phyloP scores from a whole-genome alignment of 495 filamentous ascomycete genomes.

The Chlorociboria aeruginascens region DNA sequence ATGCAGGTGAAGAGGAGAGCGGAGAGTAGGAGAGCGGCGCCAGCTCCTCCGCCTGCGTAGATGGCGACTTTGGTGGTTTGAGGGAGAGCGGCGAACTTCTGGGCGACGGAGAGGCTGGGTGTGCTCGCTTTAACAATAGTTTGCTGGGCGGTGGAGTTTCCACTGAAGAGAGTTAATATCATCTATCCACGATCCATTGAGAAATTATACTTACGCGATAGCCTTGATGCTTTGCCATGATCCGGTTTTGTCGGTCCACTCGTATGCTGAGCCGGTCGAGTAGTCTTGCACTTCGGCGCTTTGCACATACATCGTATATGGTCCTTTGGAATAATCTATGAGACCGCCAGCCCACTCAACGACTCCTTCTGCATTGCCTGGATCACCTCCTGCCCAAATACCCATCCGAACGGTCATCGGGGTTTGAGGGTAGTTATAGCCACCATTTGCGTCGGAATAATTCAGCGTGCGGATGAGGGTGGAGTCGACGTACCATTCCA shows the following conservation, averaged over 20 bases:
- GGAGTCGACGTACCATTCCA: constrained; percentile 68
- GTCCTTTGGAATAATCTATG: constrained; percentile 56
- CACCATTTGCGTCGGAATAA: constrained; percentile 49
- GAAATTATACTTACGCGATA: constrained; percentile 34
- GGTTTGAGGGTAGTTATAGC: constrained; percentile 66
- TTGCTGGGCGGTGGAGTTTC: constrained; percentile 48
- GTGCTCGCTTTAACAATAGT: constrained; percentile 19
- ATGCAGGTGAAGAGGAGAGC: constrained; percentile 49
- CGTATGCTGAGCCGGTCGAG: constrained; percentile 54
- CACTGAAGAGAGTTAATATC: constrained; percentile 26
- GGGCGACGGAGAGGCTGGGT: constrained; percentile 26
- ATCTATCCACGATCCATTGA: neutral
- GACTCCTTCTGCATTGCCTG: constrained; percentile 38
- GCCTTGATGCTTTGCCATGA: constrained; percentile 61
- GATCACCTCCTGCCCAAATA: constrained; percentile 79
- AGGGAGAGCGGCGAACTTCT: constrained; percentile 48
- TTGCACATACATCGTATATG: constrained; percentile 69
- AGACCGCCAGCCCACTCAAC: constrained; percentile 70
- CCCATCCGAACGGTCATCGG: constrained; percentile 77
- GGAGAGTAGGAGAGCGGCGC: constrained; percentile 35
- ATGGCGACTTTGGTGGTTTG: constrained; percentile 44
- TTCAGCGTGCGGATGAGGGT: constrained; percentile 53
- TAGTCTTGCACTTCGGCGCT: constrained; percentile 53
- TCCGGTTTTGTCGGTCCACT: constrained; percentile 54
- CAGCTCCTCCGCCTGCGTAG: constrained; percentile 42